Base-by-base conservation (phyloP, 371 early-diverging fungal species). In the Parasitella parasitica region DNA sequence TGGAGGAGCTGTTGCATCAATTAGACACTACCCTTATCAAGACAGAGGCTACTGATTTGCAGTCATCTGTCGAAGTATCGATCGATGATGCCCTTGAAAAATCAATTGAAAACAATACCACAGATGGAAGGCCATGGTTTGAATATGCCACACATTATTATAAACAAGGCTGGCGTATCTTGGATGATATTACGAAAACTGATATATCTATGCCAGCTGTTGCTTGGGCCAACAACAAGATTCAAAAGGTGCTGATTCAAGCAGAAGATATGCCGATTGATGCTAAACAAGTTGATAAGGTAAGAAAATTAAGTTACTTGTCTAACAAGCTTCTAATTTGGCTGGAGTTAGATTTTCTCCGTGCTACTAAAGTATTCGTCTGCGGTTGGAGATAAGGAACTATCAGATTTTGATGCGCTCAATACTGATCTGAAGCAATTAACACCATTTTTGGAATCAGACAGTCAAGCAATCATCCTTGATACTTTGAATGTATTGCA, bases 91-190 rank as follows among this genome's bases (percentile, higher is more conserved):
- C 67, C 2, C 43, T 78, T 9, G 52, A 66, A 11, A 73, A 70
- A 46, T 62, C 80, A 2, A 61, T 74, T 18, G 69, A 73, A 26
- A 70, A 57, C n/a, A 57, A 61, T 24, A 43, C 57, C 2, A 37
- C n/a, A 6, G 55, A 66, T 37, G 72, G 71, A 7, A 86, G 85
- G 48, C 77, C 86, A 0, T 90, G 91, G 91, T 88, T 85, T 54
- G 76, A 77, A 6, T 86, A 80, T 61, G 88, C 84, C 6, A 77
- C 82, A 9, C 84, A 84, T 53, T 77, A 84, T 48, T 86, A 90
- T 54, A 80, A 82, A 49, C 80, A 82, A 64, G 90, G 85, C 0
- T 82, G 85, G 82, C 76, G 77, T 11, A 74, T 88, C 13, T 53
- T 89, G 50, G 87, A 89, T 43, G 89, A 85, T 32, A 43, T 77